Evolutionary conservation across 2,329 filamentous ascomycete genomes (phyloP), one percentile per base, ranked within the genome.

Genomic region (Fusarium coffeatum): DNA sequence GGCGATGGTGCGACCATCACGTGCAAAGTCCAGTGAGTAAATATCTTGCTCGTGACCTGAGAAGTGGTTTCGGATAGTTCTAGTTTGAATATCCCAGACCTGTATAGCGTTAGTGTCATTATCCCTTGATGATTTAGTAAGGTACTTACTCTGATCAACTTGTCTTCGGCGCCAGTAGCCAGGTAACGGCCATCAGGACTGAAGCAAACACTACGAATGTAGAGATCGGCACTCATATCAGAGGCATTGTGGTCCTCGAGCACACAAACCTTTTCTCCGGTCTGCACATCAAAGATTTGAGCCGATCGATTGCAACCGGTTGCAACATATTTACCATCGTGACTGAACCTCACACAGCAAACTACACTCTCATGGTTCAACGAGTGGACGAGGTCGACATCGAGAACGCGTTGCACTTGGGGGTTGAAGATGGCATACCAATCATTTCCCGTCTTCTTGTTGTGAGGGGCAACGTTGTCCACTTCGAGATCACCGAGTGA

Each of bases 341-440:
- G 89, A 79, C 95, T 98, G 85, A 99, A 99, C 62, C 96, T 89
- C 37, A 99, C 96, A 79, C 96, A 99, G 86, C 96, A 99, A 2
- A 99, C 96, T 6, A 99, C 96, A 75, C 95, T 98, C 78, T 97
- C 93, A 77, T 99, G 96, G 65, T 90, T 89, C 55, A 99, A 87
- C 59, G 94, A 97, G 82, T 98, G 96, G 49, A 98, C 91, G 41
- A 99, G 87, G 71, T 98, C 94, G 56, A 99, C 94, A 78, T 99
- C 96, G 54, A 99, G 85, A 54, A 94, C 89, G 63, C 96, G 93
- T 68, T 93, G 93, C 40, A 98, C 92, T 61, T 91, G 89, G 46
- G 95, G 94, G 82, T 99, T 98, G 87, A 98, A 99, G 71, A 98
- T 93, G 46, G 93, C 95, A 78, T 97, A 97, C 96, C 96, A 99